phyloP scores from a whole-genome alignment of 164 flowering plant genomes.

The Magnolia changhungtana region DNA sequence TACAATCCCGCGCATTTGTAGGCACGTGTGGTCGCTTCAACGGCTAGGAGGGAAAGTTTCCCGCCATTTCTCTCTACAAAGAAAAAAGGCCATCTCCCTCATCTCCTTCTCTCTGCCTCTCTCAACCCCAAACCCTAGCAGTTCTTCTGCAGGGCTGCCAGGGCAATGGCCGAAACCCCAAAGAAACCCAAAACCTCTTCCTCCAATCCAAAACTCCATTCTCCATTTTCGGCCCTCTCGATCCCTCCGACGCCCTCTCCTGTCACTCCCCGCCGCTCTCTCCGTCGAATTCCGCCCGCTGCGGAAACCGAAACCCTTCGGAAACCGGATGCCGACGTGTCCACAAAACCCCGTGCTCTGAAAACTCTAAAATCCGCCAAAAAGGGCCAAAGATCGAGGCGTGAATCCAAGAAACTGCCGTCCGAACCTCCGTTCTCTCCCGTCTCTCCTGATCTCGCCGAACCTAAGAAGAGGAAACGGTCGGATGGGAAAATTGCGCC shows the following conservation, averaged over 20 bases:
- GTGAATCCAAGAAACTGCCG: background rate
- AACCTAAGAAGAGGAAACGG: slow-evolving; percentile 16
- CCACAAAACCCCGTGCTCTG: background rate
- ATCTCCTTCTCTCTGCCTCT: background rate
- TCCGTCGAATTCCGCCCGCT: background rate
- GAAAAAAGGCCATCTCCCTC: background rate
- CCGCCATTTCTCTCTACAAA: slow-evolving; percentile 13
- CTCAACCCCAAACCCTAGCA: background rate
- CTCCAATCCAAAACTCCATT: slow-evolving; percentile 3
- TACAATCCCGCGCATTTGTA: too few relatives aligned
- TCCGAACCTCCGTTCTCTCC: slow-evolving; percentile 8
- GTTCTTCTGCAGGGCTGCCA: background rate
- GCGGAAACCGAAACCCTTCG: background rate
- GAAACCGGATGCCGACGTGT: background rate
- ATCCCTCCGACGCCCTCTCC: slow-evolving; percentile 12
- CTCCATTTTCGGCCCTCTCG: slow-evolving; percentile 7
- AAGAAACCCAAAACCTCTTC: slow-evolving; percentile 1
- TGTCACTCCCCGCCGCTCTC: slow-evolving; percentile 17
- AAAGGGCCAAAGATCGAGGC: slow-evolving; percentile 8
- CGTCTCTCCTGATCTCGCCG: slow-evolving; percentile 12
- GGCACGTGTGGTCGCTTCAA: too few relatives aligned
- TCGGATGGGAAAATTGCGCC: background rate
- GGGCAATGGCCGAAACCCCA: slow-evolving; percentile 14
- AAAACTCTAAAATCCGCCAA: background rate
- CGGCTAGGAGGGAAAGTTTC: slow-evolving; percentile 17